Evolutionary conservation across 371 early-diverging fungal species (phyloP).

Genomic region (Rhizopus delemar): DNA sequence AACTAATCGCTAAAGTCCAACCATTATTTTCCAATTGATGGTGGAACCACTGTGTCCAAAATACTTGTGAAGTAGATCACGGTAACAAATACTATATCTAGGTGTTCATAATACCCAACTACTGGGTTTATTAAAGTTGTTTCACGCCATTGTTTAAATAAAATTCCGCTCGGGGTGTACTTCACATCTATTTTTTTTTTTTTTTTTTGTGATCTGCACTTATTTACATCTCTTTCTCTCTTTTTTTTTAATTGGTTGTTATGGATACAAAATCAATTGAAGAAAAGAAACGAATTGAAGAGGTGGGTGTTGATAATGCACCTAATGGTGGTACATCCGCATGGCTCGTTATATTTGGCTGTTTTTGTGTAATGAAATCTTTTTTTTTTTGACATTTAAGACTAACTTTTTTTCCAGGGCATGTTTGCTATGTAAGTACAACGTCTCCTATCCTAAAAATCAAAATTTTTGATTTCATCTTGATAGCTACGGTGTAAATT

Average conservation of each 20-base stretch:
- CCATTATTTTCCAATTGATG: too few species aligned
- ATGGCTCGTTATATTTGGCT: conserved; percentile 36
- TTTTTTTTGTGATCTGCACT: too few species aligned
- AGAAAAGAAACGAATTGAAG: not conserved
- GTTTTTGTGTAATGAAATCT: conserved; percentile 31
- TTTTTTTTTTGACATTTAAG: not conserved
- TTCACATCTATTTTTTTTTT: too few species aligned
- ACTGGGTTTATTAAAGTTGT: too few species aligned
- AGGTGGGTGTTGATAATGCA: conserved; percentile 12
- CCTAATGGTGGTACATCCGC: conserved; percentile 37
- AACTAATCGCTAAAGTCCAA: too few species aligned
- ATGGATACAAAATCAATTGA: conserved; percentile 1
- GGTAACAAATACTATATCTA: too few species aligned
- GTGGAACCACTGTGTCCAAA: too few species aligned
- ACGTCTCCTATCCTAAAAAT: not conserved
- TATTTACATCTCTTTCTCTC: not conserved
- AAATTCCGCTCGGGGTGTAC: too few species aligned
- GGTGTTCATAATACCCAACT: too few species aligned
- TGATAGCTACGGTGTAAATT: conserved; percentile 41
- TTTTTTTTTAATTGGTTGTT: not conserved
- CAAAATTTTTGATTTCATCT: not conserved
- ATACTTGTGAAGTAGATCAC: too few species aligned
- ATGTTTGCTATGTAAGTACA: conserved; percentile 37
- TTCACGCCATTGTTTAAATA: too few species aligned
- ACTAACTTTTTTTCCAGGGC: conserved; percentile 21